Conservation (phyloP, 2,329 filamentous ascomycete genomes). For the Aschersonia sp. region DNA sequence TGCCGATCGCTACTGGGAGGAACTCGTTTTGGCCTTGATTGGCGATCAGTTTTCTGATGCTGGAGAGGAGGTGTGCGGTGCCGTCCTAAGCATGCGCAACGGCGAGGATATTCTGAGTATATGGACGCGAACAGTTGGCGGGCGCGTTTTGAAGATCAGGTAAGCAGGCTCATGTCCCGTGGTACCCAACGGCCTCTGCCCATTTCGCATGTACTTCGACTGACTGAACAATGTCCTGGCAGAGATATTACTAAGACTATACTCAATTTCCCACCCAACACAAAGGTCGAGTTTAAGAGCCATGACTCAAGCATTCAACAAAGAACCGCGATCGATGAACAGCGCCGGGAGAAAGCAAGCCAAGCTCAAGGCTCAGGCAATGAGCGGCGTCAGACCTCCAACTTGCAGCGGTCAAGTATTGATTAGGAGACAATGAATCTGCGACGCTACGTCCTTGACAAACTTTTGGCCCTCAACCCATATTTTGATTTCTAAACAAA, state of each 20-base stretch:
- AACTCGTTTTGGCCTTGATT: constrained; percentile 76
- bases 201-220: too few species aligned
- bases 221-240: background rate
- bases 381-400: constrained; percentile 21
- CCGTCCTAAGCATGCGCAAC: constrained; percentile 84
- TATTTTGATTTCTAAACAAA: too few species aligned
- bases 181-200: too few species aligned
- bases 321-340: constrained; percentile 78
- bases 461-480: too few species aligned
- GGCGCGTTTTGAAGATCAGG: constrained; percentile 92
- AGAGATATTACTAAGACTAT: constrained; percentile 92
- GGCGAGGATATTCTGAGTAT: constrained; percentile 96
- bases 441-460: too few species aligned
- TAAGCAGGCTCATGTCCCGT: constrained; percentile 25
- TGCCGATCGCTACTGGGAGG: constrained; percentile 93
- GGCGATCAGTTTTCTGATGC: constrained; percentile 92
- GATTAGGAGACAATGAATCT: constrained; percentile 6
- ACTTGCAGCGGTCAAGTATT: constrained; percentile 16
- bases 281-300: constrained; percentile 86
- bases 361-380: constrained; percentile 24
- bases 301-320: constrained; percentile 94
- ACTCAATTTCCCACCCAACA: constrained; percentile 74
- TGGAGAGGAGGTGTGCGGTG: constrained; percentile 86
- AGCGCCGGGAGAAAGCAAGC: constrained; percentile 67
- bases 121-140: constrained; percentile 89